Percentiles rank a stretch among this genome's conserved stretches.
These are phyloP conservation scores for Chalciporus sphaerocephalus DNA, from an alignment of 768 basidiomycete species.

Conservation along the genomic window DNA sequence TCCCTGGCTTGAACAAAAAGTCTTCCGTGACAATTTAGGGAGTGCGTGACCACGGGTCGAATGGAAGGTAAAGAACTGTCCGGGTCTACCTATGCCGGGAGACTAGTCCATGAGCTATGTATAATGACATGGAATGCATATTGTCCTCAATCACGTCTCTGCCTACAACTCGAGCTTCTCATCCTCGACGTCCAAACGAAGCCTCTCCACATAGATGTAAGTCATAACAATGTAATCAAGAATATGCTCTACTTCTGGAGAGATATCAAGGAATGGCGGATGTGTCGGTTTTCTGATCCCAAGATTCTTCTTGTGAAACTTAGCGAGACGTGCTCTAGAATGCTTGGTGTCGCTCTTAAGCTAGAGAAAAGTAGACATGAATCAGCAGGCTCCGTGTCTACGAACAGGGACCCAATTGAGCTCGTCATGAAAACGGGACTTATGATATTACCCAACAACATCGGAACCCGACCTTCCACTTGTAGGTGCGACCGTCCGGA, in stretches of 20 bases:
- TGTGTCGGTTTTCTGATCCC: constrained; percentile 16
- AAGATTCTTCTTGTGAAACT: constrained; percentile 17
- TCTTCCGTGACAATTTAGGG: constrained; percentile 15
- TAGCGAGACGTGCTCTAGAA: constrained; percentile 10
- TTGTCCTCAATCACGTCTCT: no score
- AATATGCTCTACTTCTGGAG: constrained; percentile 23
- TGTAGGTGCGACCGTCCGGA: constrained; percentile 29
- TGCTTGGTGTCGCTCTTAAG: constrained; percentile 15
- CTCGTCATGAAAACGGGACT: neutral
- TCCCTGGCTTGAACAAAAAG: constrained; percentile 23
- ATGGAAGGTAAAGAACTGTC: no score
- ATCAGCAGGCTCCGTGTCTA: constrained; percentile 1
- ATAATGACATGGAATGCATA: no score
- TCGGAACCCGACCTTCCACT: constrained; percentile 26
- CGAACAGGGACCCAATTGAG: no score
- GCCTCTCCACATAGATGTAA: constrained; percentile 30
- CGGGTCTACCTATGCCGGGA: no score
- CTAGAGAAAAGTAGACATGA: constrained; percentile 1
- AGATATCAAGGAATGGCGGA: constrained; percentile 27
- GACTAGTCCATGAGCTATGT: no score
- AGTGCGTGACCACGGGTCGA: no score
- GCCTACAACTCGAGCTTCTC: constrained; percentile 5
- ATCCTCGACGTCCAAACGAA: constrained; percentile 24
- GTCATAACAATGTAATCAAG: constrained; percentile 32
- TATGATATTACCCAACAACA: constrained; percentile 21